These are phyloP conservation scores for Lipomyces starkeyi DNA, from an alignment of 805 yeast genomes.

Conservation along the genomic window DNA sequence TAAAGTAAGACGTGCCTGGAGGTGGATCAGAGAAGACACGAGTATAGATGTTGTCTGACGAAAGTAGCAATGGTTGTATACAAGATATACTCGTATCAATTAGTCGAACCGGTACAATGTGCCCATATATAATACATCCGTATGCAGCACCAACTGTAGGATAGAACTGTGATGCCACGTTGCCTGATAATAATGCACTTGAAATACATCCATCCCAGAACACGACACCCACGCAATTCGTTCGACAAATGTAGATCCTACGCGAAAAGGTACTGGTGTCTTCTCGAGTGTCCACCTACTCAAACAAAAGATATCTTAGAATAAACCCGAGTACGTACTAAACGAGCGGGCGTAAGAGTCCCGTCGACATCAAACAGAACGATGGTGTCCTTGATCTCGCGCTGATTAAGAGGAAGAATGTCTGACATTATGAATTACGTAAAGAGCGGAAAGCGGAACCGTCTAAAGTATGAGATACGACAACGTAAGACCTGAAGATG, in stretches of 20 bases:
- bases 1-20: neutral
- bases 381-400: constrained; percentile 72
- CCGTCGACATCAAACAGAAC: constrained; percentile 98
- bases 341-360: constrained; percentile 97
- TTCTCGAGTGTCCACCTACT: neutral
- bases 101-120: neutral
- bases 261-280: neutral
- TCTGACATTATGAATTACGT: constrained; percentile 23
- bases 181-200: neutral
- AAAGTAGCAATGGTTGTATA: too few species aligned
- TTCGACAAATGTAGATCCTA: neutral
- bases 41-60: neutral
- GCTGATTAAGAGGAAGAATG: constrained; percentile 62
- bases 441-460: neutral
- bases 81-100: neutral
- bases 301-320: constrained; percentile 5
- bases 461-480: neutral
- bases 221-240: neutral
- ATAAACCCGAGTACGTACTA: constrained; percentile 42
- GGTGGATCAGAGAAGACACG: neutral
- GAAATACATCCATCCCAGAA: neutral
- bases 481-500: neutral
- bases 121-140: neutral
- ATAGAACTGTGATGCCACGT: neutral
- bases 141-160: neutral